These are phyloP conservation scores for Fusarium redolens DNA, from an alignment of 2,329 filamentous ascomycete genomes.

Conservation along the genomic window DNA sequence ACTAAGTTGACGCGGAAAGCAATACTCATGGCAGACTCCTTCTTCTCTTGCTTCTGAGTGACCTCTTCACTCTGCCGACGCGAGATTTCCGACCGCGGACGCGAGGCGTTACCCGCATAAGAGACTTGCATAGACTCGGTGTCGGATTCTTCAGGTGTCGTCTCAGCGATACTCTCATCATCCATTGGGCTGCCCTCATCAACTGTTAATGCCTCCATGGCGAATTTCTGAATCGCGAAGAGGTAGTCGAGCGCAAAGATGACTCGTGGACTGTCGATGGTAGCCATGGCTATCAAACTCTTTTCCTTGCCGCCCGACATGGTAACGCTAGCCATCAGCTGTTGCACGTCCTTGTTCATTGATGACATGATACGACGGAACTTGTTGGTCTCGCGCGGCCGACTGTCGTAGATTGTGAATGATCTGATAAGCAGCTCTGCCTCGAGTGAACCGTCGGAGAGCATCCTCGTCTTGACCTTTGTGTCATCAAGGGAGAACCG, in stretches of 20 bases:
- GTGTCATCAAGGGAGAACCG: slow-evolving; percentile 96
- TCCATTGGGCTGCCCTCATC: slow-evolving; percentile 68
- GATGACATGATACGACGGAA: slow-evolving; percentile 98
- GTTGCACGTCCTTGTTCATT: slow-evolving; percentile 93
- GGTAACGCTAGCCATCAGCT: slow-evolving; percentile 97
- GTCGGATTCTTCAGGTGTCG: slow-evolving; percentile 66
- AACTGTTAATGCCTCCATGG: slow-evolving; percentile 73
- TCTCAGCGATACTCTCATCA: slow-evolving; percentile 66
- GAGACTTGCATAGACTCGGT: slow-evolving; percentile 66
- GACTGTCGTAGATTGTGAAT: slow-evolving; percentile 93
- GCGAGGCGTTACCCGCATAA: slow-evolving; percentile 52
- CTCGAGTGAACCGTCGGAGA: slow-evolving; percentile 91
- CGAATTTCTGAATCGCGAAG: slow-evolving; percentile 87
- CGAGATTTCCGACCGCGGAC: slow-evolving; percentile 45
- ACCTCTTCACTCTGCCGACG: slow-evolving; percentile 37
- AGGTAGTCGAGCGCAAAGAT: slow-evolving; percentile 97
- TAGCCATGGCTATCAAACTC: slow-evolving; percentile 89
- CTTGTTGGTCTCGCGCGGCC: slow-evolving; percentile 90
- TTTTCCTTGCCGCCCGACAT: slow-evolving; percentile 87
- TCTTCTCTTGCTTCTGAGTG: slow-evolving; percentile 34
- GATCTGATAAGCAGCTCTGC: slow-evolving; percentile 93
- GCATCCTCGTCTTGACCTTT: slow-evolving; percentile 89
- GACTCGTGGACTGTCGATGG: slow-evolving; percentile 91
- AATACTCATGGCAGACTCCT: slow-evolving; percentile 69
- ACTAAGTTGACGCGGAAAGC: slow-evolving; percentile 94